Base-by-base conservation (phyloP, 1,139 yeast species). In the Sugiyamaella grinbergsii region DNA sequence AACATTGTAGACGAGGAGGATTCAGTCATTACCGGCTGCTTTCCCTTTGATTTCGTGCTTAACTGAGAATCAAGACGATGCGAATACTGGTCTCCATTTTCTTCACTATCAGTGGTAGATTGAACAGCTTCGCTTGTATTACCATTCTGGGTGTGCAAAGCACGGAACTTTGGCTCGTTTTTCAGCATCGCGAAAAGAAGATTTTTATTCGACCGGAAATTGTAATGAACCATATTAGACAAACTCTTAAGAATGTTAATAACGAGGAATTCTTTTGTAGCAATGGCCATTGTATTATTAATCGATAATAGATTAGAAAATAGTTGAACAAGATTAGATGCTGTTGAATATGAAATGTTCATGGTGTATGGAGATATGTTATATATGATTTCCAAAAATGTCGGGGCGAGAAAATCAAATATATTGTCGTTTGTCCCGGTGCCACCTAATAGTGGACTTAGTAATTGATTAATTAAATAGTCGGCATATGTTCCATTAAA, bases 241-340 rank as follows among this genome's bases (percentile, higher is more conserved):
- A 69, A 48, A 13, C 62, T 53, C 29, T 60, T 58, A 13, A 68
- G 53, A 8, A 67, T 38, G 13, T 55, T 54, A 5, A 55, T 84
- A 33, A 87, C 66, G 33, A 81, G 64, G 56, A 83, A 85, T 16
- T 33, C 51, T 24, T 32, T 48, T 3, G 62, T 85, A 79, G 52
- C 71, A 63, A n/a, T 76, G 1, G 66, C 58, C 5, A 31, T 22
- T 20, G 71, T 66, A 5, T 73, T 62, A 0, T 84, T 73, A 47
- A 80, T 71, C 6, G 49, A 28, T 18, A 31, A 5, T 8, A 40
- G 22, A 44, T 71, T 72, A 1, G 64, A 59, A 13, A 87, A 64
- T 28, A 86, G 65, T 56, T 82, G 84, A 20, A 81, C 70, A 16
- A 90, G 59, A 2, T 81, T 64, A 8, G 78, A 73, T 22, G 86